Evolutionary conservation across 2,329 filamentous ascomycete species (phyloP).

Genomic region (Pezicula radicicola): DNA sequence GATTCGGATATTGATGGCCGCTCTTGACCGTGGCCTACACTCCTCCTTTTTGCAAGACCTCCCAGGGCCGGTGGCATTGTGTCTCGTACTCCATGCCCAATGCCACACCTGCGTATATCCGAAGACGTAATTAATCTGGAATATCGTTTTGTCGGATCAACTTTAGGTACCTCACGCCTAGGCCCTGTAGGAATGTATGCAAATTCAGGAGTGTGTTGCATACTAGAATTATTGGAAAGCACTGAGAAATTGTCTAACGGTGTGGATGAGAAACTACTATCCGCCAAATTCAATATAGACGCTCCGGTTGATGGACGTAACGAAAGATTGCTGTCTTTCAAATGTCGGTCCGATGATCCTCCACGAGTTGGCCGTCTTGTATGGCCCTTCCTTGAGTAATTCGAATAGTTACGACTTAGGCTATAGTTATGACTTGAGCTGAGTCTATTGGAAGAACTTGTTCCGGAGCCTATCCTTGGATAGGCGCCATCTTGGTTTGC

Average conservation of each 20-base stretch:
- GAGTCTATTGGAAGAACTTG: constrained; percentile 10
- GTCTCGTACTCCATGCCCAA: constrained; percentile 19
- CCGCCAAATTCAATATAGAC: constrained; percentile 18
- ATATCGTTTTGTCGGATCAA: constrained; percentile 13
- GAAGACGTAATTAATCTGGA: constrained; percentile 11
- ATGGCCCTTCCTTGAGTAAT: constrained; percentile 25
- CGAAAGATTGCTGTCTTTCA: constrained; percentile 10
- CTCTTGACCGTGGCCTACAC: constrained; percentile 23
- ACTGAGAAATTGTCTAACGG: constrained; percentile 20
- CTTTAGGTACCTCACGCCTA: constrained; percentile 1
- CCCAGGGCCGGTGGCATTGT: constrained; percentile 14
- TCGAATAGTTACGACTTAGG: constrained; percentile 22
- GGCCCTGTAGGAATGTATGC: constrained; percentile 3
- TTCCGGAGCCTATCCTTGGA: constrained; percentile 14
- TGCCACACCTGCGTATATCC: constrained; percentile 12
- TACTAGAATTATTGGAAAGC: constrained; percentile 8
- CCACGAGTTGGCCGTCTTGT: constrained; percentile 15
- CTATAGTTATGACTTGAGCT: constrained; percentile 2
- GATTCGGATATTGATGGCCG: constrained; percentile 1
- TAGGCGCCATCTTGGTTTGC: constrained; percentile 14
- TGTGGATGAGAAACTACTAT: constrained; percentile 19
- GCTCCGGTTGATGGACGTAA: background rate
- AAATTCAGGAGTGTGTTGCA: constrained; percentile 2
- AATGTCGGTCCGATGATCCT: constrained; percentile 3
- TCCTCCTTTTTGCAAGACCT: constrained; percentile 10